phyloP scores from a whole-genome alignment of 1,284 basidiomycete species.

The Amylostereum areolatum region DNA sequence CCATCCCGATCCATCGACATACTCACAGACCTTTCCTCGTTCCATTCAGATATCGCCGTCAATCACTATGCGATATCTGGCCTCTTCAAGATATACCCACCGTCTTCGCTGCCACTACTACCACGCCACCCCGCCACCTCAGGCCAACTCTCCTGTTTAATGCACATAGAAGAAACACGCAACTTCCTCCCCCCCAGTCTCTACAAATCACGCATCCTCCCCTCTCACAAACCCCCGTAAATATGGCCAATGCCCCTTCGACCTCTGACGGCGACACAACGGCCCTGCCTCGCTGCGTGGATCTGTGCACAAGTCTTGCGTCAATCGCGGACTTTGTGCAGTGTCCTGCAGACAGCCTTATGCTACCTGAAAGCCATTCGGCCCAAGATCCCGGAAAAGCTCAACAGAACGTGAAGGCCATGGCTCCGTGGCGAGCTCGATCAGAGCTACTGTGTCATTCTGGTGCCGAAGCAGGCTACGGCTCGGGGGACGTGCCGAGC shows the following conservation, averaged over 20 bases:
- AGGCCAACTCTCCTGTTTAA: too few species aligned
- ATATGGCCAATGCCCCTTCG: constrained; percentile 14
- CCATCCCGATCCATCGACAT: too few species aligned
- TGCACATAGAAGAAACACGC: too few species aligned
- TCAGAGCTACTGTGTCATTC: constrained; percentile 39
- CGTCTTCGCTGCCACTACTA: too few species aligned
- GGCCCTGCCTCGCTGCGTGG: constrained; percentile 50
- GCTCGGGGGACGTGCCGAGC: constrained; percentile 39
- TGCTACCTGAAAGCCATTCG: constrained; percentile 76
- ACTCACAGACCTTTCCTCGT: too few species aligned
- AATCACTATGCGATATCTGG: too few species aligned
- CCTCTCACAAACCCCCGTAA: constrained; percentile 29
- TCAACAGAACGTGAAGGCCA: constrained; percentile 38
- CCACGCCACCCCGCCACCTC: too few species aligned
- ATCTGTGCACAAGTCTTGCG: constrained; percentile 73
- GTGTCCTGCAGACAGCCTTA: constrained; percentile 69
- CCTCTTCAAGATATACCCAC: too few species aligned
- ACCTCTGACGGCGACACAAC: constrained; percentile 12
- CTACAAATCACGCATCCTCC: constrained; percentile 6
- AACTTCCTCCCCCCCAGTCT: constrained; percentile 37
- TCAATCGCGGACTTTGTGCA: constrained; percentile 69
- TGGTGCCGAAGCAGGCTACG: constrained; percentile 36
- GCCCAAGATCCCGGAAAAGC: constrained; percentile 55
- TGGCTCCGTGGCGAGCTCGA: constrained; percentile 34
- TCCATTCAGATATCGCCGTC: too few species aligned